Evolutionary conservation across 106 monocot species (phyloP).

Genomic region (Cymbidium sinense): DNA sequence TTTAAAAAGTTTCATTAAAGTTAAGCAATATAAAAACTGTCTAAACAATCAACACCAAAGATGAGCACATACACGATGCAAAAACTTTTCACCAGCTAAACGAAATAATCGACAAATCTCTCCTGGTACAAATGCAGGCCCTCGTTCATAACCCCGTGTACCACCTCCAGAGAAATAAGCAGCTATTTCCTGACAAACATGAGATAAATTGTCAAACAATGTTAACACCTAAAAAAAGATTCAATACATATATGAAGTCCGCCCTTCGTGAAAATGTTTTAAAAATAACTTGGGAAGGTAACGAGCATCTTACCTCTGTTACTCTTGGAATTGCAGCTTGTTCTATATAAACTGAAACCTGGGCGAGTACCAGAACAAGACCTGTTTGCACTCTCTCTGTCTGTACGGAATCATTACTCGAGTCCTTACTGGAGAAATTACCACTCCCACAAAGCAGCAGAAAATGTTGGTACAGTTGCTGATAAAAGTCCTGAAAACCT

Average conservation of each 20-base stretch:
- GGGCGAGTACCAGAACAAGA: conserved; percentile 76
- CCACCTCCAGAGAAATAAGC: conserved; percentile 91
- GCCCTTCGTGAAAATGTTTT: not conserved
- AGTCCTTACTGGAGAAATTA: conserved; percentile 20
- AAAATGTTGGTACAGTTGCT: conserved; percentile 61
- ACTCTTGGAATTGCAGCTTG: conserved; percentile 93
- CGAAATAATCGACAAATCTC: conserved; percentile 83
- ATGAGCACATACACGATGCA: conserved; percentile 52
- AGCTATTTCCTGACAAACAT: conserved; percentile 67
- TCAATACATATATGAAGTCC: not conserved
- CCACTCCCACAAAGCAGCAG: conserved; percentile 62
- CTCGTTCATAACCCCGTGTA: conserved; percentile 71
- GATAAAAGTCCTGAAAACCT: conserved; percentile 92
- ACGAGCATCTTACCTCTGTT: conserved; percentile 51
- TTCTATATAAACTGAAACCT: conserved; percentile 81
- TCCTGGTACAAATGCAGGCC: conserved; percentile 95
- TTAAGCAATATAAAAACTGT: not conserved
- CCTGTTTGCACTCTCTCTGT: conserved; percentile 66
- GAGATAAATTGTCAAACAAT: not conserved
- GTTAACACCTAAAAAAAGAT: conserved; percentile 1
- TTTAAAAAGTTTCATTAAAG: not conserved
- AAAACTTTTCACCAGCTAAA: conserved; percentile 74
- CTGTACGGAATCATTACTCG: conserved; percentile 24
- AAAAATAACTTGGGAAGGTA: not conserved
- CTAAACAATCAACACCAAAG: not conserved